A percentile compares a stretch with the other conserved stretches of the same genome.
Conservation (phyloP, 2,329 filamentous ascomycete genomes). For the Bertia moriformis region DNA sequence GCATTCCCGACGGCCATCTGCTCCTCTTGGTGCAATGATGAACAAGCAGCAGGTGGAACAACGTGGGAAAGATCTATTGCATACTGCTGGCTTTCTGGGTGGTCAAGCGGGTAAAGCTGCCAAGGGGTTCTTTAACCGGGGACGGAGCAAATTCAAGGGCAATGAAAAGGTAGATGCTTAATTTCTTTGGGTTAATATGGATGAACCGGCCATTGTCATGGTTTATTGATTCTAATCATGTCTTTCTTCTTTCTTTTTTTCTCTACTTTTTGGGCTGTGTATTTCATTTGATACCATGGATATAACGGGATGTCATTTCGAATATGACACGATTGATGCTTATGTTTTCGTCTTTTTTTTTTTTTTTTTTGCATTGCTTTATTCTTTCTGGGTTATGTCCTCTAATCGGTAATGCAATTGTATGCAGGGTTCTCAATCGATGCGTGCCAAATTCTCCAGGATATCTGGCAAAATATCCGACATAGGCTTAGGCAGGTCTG, state of each 20-base stretch:
- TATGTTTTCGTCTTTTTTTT: too few species aligned
- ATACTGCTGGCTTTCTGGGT: not conserved
- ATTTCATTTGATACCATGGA: conserved; percentile 1
- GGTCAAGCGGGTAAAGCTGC: not conserved
- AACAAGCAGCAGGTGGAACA: not conserved
- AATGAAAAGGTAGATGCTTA: not conserved
- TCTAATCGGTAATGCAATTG: too few species aligned
- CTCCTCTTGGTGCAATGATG: not conserved
- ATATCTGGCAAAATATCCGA: too few species aligned
- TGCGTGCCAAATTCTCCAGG: too few species aligned
- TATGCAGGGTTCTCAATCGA: too few species aligned
- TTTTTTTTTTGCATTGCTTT: too few species aligned
- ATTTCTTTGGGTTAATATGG: not conserved
- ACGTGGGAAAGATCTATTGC: not conserved
- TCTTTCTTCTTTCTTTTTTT: not conserved
- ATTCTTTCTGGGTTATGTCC: too few species aligned
- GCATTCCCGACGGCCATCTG: not conserved
- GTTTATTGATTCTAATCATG: not conserved
- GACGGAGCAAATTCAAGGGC: not conserved
- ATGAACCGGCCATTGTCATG: not conserved
- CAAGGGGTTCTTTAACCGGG: not conserved
- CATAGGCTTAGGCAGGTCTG: too few species aligned
- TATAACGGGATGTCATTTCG: not conserved
- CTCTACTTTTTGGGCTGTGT: not conserved
- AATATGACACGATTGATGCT: conserved; percentile 1